These are phyloP conservation scores for Hypholoma fasciculare DNA, from an alignment of 768 basidiomycete species.

Conservation along the genomic window DNA sequence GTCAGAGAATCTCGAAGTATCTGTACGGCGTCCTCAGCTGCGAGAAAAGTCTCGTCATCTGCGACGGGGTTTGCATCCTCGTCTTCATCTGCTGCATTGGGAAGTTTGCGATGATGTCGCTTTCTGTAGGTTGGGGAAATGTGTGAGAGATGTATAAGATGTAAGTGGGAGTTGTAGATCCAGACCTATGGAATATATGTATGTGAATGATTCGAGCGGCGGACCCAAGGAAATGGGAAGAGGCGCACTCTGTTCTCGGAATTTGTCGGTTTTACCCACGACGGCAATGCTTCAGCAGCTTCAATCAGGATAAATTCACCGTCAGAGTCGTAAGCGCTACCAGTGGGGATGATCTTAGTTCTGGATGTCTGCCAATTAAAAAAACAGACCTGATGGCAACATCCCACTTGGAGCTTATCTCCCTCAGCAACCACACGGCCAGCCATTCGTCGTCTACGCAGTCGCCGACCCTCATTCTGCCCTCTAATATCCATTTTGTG, in stretches of 20 bases:
- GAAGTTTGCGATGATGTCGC: constrained; percentile 44
- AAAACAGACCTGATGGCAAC: constrained; percentile 66
- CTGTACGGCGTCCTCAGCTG: constrained; percentile 59
- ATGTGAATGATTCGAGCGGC: constrained; percentile 28
- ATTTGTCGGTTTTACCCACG: constrained; percentile 91
- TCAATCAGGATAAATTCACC: constrained; percentile 97
- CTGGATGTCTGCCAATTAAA: not conserved
- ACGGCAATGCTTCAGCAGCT: constrained; percentile 85
- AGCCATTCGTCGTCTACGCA: constrained; percentile 99
- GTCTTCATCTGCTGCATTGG: constrained; percentile 42
- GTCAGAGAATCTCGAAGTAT: constrained; percentile 54
- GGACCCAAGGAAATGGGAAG: constrained; percentile 30
- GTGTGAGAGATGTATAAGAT: constrained; percentile 82
- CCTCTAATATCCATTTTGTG: constrained; percentile 65
- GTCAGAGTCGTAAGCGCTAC: constrained; percentile 82
- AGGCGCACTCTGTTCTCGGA: constrained; percentile 87
- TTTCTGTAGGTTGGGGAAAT: constrained; percentile 66
- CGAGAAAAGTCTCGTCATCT: constrained; percentile 52
- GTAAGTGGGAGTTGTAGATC: constrained; percentile 81
- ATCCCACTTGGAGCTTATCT: constrained; percentile 79
- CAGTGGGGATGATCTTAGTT: not conserved
- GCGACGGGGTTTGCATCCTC: constrained; percentile 47
- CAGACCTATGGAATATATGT: constrained; percentile 67
- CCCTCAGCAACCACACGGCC: constrained; percentile 82
- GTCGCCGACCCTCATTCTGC: constrained; percentile 90